Evolutionary conservation across 805 yeast genomes (phyloP).

Genomic region (Brettanomyces anomalus): DNA sequence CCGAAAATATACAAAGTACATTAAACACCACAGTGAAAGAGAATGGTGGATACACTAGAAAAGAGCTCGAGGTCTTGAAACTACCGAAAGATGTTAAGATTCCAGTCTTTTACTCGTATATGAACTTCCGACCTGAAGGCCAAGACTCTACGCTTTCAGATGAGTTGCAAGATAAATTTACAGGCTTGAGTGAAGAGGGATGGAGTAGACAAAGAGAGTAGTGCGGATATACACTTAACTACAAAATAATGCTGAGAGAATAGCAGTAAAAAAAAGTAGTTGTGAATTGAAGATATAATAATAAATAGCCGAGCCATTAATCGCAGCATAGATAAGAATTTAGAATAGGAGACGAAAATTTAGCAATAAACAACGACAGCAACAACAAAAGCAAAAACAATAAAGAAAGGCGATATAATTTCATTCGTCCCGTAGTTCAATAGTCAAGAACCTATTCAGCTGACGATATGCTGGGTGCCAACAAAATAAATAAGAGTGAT

Average conservation of each 20-base stretch:
- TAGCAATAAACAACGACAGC: background rate
- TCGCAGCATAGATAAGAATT: background rate
- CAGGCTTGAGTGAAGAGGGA: constrained; percentile 7
- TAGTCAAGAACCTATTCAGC: background rate
- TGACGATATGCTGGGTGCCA: too few species aligned
- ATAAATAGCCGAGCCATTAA: constrained; percentile 1
- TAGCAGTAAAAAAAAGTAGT: background rate
- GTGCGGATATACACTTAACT: constrained; percentile 1
- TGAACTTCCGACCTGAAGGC: constrained; percentile 1
- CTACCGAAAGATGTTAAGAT: constrained; percentile 8
- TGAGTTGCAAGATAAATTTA: constrained; percentile 1
- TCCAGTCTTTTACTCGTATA: constrained; percentile 19
- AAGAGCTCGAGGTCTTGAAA: constrained; percentile 7
- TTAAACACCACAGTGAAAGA: background rate
- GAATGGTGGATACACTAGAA: constrained; percentile 1
- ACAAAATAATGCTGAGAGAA: background rate
- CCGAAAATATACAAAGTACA: background rate
- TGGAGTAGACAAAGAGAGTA: constrained; percentile 12
- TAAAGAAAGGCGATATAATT: background rate
- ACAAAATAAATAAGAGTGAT: too few species aligned
- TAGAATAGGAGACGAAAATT: background rate
- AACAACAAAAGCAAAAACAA: background rate
- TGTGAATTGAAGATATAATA: background rate
- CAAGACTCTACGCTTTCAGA: background rate
- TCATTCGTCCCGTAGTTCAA: background rate